A percentile compares a stretch with the other conserved stretches of the same genome.
Evolutionary conservation across 768 basidiomycete genomes (phyloP).

Genomic region (Epithele typhae): DNA sequence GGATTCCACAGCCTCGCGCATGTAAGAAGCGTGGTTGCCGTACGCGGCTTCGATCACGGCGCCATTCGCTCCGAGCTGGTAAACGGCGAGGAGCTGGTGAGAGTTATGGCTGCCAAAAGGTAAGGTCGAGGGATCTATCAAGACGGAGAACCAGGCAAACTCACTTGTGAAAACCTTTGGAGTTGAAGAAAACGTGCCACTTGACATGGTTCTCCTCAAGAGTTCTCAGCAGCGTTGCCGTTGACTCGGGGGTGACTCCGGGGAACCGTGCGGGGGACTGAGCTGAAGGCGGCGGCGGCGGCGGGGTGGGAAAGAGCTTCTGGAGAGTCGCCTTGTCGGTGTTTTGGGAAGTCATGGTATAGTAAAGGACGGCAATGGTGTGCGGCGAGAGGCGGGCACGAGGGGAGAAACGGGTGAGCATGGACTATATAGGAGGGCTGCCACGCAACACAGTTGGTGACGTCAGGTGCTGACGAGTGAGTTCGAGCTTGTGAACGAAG

Average conservation of each 20-base stretch:
- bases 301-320: no score
- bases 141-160: background rate
- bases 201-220: constrained; percentile 28
- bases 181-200: constrained; percentile 34
- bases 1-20: constrained; percentile 33
- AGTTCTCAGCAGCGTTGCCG: constrained; percentile 13
- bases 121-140: background rate
- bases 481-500: no score
- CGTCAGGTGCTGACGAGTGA: no score
- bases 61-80: constrained; percentile 50
- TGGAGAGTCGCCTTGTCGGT: no score
- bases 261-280: constrained; percentile 33
- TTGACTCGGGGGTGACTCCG: constrained; percentile 32
- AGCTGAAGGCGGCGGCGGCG: no score
- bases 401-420: no score
- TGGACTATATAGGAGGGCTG: no score
- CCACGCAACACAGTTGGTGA: no score
- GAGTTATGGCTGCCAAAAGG: constrained; percentile 41
- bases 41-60: constrained; percentile 37
- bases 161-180: constrained; percentile 33
- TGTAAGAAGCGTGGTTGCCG: constrained; percentile 30
- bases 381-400: no score
- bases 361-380: no score
- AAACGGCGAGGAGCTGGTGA: constrained; percentile 55
- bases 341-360: no score